phyloP scores from a whole-genome alignment of 768 basidiomycete species.

The Kwoniella sp. region DNA sequence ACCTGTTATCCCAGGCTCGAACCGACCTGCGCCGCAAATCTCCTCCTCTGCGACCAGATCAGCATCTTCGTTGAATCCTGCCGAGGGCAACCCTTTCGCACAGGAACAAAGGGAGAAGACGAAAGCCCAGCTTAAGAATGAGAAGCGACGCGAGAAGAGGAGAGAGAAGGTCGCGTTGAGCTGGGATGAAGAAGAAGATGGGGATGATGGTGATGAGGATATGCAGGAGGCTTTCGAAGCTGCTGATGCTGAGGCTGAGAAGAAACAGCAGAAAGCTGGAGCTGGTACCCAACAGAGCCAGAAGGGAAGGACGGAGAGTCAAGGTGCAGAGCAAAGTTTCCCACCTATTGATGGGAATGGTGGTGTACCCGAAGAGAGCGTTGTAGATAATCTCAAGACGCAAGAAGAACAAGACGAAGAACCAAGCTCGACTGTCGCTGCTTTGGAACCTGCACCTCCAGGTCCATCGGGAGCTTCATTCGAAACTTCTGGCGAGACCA shows the following conservation, averaged over 20 bases:
- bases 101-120: constrained; percentile 42
- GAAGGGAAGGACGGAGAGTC: background rate
- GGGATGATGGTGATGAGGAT: constrained; percentile 61
- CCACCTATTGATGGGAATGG: constrained; percentile 13
- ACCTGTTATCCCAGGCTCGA: constrained; percentile 83
- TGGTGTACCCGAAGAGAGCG: constrained; percentile 20
- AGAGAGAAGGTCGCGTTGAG: constrained; percentile 64
- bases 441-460: constrained; percentile 10
- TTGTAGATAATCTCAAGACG: constrained; percentile 1
- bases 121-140: constrained; percentile 71
- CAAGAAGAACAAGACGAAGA: background rate
- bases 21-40: constrained; percentile 62
- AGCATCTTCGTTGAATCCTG: background rate
- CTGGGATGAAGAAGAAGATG: constrained; percentile 74
- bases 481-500: constrained; percentile 9
- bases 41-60: constrained; percentile 11
- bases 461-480: constrained; percentile 5
- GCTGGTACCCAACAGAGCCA: too few species aligned
- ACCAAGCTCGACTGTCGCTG: background rate
- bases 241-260: constrained; percentile 21
- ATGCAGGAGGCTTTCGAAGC: constrained; percentile 39
- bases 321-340: constrained; percentile 6
- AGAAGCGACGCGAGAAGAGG: constrained; percentile 77
- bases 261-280: too few species aligned
- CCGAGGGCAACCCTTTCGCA: constrained; percentile 29